Conservation (phyloP, 2,329 filamentous ascomycete genomes). For the Coniochaeta pulveracea region DNA sequence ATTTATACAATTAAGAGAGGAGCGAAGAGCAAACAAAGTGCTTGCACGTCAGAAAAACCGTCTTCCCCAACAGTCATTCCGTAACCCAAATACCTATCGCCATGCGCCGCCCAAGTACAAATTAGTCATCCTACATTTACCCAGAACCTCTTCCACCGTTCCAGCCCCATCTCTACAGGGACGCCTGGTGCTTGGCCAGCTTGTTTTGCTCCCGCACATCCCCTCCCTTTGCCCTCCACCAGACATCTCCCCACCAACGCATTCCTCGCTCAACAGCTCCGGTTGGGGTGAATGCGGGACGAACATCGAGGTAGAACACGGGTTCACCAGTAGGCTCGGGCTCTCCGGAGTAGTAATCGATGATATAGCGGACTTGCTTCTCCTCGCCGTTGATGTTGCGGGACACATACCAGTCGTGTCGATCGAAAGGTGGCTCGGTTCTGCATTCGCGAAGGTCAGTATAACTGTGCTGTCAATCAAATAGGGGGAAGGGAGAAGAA, state of each 20-base stretch:
- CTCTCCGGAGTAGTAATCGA: conserved; percentile 87
- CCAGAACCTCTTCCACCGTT: too few relatives aligned
- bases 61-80: too few relatives aligned
- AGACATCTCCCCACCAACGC: conserved; percentile 85
- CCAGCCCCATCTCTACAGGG: too few relatives aligned
- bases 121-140: too few relatives aligned
- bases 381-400: conserved; percentile 55
- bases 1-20: too few relatives aligned
- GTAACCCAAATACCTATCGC: too few relatives aligned
- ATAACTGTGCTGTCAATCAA: not conserved
- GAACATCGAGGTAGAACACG: conserved; percentile 90
- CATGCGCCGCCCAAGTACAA: too few relatives aligned
- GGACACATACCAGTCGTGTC: conserved; percentile 93
- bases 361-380: conserved; percentile 83
- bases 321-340: conserved; percentile 79
- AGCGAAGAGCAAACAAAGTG: too few relatives aligned
- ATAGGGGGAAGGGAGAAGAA: not conserved
- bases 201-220: conserved; percentile 36
- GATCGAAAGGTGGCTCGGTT: conserved; percentile 81
- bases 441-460: conserved; percentile 24
- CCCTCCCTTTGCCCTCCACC: conserved; percentile 80
- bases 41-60: too few relatives aligned
- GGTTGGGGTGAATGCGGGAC: conserved; percentile 74
- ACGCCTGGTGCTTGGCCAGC: too few relatives aligned
- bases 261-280: conserved; percentile 73